Evolutionary conservation across 305 asterid species (phyloP).

Genomic region (Solanum hybrid): DNA sequence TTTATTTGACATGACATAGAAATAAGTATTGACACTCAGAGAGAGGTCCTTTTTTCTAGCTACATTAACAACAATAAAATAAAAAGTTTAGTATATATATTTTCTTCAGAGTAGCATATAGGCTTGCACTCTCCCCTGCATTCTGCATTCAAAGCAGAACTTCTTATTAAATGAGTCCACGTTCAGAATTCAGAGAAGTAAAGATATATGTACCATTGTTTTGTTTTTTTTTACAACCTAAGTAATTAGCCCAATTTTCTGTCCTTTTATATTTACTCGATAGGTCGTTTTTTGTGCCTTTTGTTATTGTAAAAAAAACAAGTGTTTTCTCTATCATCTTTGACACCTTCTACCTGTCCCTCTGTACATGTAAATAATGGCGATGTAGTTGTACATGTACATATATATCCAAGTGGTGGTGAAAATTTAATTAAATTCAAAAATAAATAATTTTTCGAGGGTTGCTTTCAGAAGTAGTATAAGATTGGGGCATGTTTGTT

Average conservation of each 20-base stretch:
- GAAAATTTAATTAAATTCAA: conserved; percentile 14
- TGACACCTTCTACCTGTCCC: conserved; percentile 31
- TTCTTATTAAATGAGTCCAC: conserved; percentile 9
- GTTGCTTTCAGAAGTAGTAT: conserved; percentile 20
- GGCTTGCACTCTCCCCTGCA: conserved; percentile 4
- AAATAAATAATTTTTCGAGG: not conserved
- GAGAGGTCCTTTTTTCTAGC: conserved; percentile 3
- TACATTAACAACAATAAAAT: not conserved
- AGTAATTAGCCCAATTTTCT: not conserved
- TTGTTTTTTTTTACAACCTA: not conserved
- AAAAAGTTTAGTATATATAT: not conserved
- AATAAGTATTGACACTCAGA: conserved; percentile 13
- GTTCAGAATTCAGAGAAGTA: conserved; percentile 11
- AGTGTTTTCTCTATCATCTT: conserved; percentile 11
- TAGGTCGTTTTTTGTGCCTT: conserved; percentile 10
- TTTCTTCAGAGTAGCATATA: not conserved
- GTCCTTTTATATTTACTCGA: not conserved
- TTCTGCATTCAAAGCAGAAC: conserved; percentile 7
- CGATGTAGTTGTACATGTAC: not conserved
- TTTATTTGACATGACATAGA: conserved; percentile 23
- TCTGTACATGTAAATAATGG: conserved; percentile 19
- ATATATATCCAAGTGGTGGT: conserved; percentile 24
- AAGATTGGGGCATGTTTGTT: conserved; percentile 21
- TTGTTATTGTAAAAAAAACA: conserved; percentile 9
- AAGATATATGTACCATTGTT: not conserved